These are phyloP conservation scores for Pleurotus tuber-regium DNA, from an alignment of 768 basidiomycete genomes.

Conservation along the genomic window DNA sequence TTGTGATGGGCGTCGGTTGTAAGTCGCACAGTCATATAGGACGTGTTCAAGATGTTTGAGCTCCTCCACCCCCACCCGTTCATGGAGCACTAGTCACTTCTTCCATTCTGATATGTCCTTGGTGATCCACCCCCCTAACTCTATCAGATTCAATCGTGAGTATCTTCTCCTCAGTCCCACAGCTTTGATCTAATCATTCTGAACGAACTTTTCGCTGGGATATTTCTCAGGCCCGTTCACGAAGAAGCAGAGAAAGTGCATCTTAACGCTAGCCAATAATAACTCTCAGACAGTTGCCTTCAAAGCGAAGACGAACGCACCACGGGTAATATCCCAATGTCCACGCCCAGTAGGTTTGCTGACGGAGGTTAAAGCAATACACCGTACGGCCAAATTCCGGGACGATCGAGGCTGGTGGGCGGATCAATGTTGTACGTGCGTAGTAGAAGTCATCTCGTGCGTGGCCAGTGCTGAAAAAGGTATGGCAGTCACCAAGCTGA, in stretches of 20 bases:
- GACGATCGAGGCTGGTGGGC: constrained; percentile 5
- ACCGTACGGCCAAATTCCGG: constrained; percentile 5
- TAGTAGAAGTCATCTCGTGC: not conserved
- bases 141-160: constrained; percentile 6
- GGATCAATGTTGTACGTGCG: constrained; percentile 4
- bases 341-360: not conserved
- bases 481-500: constrained; percentile 1
- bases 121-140: constrained; percentile 2
- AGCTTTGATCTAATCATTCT: no score
- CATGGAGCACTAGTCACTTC: no score
- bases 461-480: not conserved
- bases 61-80: no score
- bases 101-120: constrained; percentile 5
- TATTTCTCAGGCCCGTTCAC: constrained; percentile 4
- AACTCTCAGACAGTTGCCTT: constrained; percentile 1
- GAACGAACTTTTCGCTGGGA: not conserved
- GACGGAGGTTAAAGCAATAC: not conserved
- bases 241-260: constrained; percentile 1
- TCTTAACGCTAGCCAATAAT: constrained; percentile 3
- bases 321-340: not conserved
- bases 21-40: no score
- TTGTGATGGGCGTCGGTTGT: no score
- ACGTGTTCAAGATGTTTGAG: no score
- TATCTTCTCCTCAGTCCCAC: no score
- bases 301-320: constrained; percentile 7